phyloP scores from a whole-genome alignment of 139 green algal genomes.

The Haematococcus lacustris region DNA sequence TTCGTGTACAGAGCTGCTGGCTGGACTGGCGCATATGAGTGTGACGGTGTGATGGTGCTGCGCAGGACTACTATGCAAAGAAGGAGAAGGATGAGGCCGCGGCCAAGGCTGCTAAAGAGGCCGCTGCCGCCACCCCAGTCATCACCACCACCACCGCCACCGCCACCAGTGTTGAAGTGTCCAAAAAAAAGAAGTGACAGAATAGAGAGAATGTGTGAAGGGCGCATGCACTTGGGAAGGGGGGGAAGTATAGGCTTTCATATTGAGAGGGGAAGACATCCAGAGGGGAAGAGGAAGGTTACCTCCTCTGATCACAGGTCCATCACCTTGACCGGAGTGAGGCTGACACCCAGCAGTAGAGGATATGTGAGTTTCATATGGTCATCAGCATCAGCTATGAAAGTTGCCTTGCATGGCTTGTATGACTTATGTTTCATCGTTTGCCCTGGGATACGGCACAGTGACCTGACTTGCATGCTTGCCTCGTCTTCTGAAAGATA shows the following conservation, averaged over 20 bases:
- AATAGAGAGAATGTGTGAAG: neutral
- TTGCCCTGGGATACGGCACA: no score
- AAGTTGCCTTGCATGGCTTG: neutral
- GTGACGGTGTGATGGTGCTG: no score
- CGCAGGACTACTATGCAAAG: slow-evolving; percentile 10
- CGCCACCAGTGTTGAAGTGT: no score
- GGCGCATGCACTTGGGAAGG: neutral
- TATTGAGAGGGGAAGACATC: neutral
- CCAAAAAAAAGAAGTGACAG: neutral
- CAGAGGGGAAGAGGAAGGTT: neutral
- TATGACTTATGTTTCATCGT: neutral
- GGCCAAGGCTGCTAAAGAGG: neutral
- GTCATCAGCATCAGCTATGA: neutral
- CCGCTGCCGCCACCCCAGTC: neutral
- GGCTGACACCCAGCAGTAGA: neutral
- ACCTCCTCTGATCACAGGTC: neutral
- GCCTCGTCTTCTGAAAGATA: no score
- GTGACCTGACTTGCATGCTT: no score
- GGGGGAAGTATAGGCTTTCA: neutral
- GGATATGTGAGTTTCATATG: neutral
- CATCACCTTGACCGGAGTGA: no score
- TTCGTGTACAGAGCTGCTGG: no score
- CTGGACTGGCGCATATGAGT: no score
- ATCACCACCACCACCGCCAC: neutral
- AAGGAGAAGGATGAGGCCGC: neutral